Evolutionary conservation across 805 yeast species (phyloP), one percentile per base, ranked within the genome.

Genomic region (Saccharomycopsis synnaedendra): DNA sequence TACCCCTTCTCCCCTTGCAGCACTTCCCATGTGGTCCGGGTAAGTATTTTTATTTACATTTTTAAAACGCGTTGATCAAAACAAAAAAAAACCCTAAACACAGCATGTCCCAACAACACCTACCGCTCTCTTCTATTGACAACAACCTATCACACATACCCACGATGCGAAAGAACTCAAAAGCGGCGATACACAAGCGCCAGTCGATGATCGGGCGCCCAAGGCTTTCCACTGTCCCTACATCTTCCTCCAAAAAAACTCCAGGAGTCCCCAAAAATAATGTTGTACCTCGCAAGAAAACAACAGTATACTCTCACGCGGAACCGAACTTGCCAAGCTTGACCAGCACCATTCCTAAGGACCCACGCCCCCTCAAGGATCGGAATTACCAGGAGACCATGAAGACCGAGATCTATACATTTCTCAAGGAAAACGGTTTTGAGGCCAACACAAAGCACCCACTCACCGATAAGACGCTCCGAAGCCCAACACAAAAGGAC

Each of bases 401-500:
- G 52, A 85, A 78, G 54, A 79, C 79, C 50, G 84, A 82, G 44
- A 72, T 87, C 11, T 74, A 72, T 57, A 81, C 79, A 32, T 89
- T 76, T 60, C 64, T 88, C 45, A 65, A 71, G 4, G 64, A 68
- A 6, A 76, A 82, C 60, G 75, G 76, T 58, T 88, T 85, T 62
- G 95, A 85, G 58, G 65, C 76, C 35, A 90, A 83, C 50, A 80
- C 79, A 70, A 80, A 78, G 55, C 85, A 82, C 54, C 75, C 85
- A 3, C 63, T 88, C 27, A 72, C 85, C 3, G 67, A 71, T 6
- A 80, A 78, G 58, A 76, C 86, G 2, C 66, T 88, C 49, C 73
- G 68, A 54, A 77, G 72, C 54, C 96, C 96, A 11, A 87, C 96
- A 0, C 96, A 88, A 58, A 85, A 83, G 58, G 95, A 85, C 55